Evolutionary conservation across 2,329 filamentous ascomycete genomes (phyloP).

Genomic region (Stachybotrys elegans): DNA sequence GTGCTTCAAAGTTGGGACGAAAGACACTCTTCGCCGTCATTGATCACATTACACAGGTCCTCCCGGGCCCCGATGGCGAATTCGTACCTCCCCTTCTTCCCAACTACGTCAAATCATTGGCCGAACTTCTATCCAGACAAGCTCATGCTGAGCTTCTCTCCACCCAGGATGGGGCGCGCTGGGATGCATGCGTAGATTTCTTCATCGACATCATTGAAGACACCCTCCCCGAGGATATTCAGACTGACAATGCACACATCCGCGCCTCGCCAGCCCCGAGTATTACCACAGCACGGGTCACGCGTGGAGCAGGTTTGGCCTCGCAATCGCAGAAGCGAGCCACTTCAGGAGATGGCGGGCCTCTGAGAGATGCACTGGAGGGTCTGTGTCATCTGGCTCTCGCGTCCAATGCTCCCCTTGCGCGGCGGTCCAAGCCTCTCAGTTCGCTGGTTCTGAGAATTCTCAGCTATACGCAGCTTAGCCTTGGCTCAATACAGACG

Average conservation of each 20-base stretch:
- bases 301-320: slow-evolving; percentile 21
- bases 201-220: slow-evolving; percentile 58
- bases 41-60: slow-evolving; percentile 73
- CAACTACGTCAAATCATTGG: slow-evolving; percentile 75
- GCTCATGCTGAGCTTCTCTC: slow-evolving; percentile 78
- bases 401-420: slow-evolving; percentile 63
- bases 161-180: slow-evolving; percentile 49
- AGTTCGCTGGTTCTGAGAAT: slow-evolving; percentile 53
- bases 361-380: slow-evolving; percentile 41
- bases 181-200: slow-evolving; percentile 67
- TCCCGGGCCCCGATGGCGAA: slow-evolving; percentile 55
- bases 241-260: slow-evolving; percentile 27
- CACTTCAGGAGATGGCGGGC: slow-evolving; percentile 23
- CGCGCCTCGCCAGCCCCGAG: slow-evolving; percentile 43
- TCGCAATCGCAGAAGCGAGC: slow-evolving; percentile 23
- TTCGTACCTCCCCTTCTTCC: slow-evolving; percentile 65
- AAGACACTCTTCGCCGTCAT: slow-evolving; percentile 77
- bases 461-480: slow-evolving; percentile 53
- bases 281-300: slow-evolving; percentile 20
- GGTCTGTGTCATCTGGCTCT: slow-evolving; percentile 61
- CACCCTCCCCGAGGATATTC: slow-evolving; percentile 34
- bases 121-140: slow-evolving; percentile 63
- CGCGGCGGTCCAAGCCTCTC: slow-evolving; percentile 50
- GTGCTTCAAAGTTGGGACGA: slow-evolving; percentile 60
- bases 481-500: slow-evolving; percentile 61